These are phyloP conservation scores for Chlamydomonas asymmetrica DNA, from an alignment of 139 green algal species.

Conservation along the genomic window DNA sequence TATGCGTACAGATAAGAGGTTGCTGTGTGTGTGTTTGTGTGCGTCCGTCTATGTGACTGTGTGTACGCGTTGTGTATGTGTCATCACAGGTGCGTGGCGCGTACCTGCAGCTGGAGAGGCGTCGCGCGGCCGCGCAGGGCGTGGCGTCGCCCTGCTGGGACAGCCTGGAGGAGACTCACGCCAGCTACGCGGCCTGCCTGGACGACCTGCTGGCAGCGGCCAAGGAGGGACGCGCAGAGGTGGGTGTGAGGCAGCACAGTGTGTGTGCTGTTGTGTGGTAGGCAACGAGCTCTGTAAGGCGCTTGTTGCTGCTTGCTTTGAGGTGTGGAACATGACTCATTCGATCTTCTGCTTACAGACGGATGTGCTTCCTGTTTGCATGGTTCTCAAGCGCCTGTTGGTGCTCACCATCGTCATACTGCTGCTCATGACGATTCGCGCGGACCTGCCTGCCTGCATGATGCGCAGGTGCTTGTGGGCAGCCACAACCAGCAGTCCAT, in stretches of 20 bases:
- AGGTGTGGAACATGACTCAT: background rate
- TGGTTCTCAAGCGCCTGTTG: no score
- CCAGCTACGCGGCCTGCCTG: slow-evolving; percentile 63
- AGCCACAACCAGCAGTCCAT: slow-evolving; percentile 77
- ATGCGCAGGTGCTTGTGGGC: slow-evolving; percentile 34
- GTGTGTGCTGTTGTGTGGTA: no score
- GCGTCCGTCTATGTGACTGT: no score
- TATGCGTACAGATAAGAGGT: background rate
- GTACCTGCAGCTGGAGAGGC: slow-evolving; percentile 72
- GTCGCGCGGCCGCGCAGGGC: slow-evolving; percentile 54
- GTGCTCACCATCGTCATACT: no score
- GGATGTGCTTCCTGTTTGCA: background rate
- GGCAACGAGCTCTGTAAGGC: background rate
- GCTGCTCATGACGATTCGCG: background rate
- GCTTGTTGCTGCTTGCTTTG: background rate
- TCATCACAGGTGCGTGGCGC: slow-evolving; percentile 67
- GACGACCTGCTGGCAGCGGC: slow-evolving; percentile 43
- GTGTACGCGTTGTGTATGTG: no score
- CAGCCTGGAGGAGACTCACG: slow-evolving; percentile 71
- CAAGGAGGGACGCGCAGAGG: slow-evolving; percentile 42
- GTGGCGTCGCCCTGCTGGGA: slow-evolving; percentile 72
- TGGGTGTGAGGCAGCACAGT: slow-evolving; percentile 28
- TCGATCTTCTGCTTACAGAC: background rate
- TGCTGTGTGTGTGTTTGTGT: background rate
- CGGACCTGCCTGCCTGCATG: no score